Percentiles rank a stretch among this genome's conserved stretches.
phyloP scores from a whole-genome alignment of 2,329 filamentous ascomycete species.

The Fusarium fracticaudum region DNA sequence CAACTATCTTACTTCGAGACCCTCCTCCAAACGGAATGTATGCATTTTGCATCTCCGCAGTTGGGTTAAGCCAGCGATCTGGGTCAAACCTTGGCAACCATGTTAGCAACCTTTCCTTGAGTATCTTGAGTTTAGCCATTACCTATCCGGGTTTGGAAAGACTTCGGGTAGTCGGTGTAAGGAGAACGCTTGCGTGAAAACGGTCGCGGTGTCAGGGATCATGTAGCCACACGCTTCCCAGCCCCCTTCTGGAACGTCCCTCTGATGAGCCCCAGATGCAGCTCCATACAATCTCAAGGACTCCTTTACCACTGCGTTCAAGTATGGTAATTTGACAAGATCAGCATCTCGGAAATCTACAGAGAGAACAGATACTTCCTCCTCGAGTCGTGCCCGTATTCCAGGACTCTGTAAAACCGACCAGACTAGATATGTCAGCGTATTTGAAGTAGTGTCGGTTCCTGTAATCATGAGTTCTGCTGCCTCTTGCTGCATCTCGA shows the following conservation, averaged over 20 bases:
- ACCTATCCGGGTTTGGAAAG: neutral
- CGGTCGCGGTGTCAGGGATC: neutral
- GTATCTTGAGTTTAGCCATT: accelerated
- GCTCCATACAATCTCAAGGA: constrained; percentile 13
- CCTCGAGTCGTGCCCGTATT: neutral
- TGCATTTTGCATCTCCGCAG: neutral
- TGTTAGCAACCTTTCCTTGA: neutral
- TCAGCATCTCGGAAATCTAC: neutral
- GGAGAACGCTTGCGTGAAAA: neutral
- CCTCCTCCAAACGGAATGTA: neutral
- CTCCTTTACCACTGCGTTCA: neutral
- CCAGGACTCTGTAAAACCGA: neutral
- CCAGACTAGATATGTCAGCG: constrained; percentile 1
- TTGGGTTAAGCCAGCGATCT: neutral
- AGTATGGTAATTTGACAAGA: neutral
- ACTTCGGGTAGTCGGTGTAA: neutral
- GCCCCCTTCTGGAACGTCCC: neutral
- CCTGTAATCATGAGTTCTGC: neutral
- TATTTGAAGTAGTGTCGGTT: neutral
- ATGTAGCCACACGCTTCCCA: neutral
- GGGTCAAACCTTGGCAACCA: neutral
- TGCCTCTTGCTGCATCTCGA: neutral
- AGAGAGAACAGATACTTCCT: neutral
- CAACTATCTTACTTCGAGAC: neutral
- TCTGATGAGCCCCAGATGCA: neutral